These are phyloP conservation scores for Fusarium denticulatum DNA, from an alignment of 2,329 filamentous ascomycete species.

Conservation along the genomic window DNA sequence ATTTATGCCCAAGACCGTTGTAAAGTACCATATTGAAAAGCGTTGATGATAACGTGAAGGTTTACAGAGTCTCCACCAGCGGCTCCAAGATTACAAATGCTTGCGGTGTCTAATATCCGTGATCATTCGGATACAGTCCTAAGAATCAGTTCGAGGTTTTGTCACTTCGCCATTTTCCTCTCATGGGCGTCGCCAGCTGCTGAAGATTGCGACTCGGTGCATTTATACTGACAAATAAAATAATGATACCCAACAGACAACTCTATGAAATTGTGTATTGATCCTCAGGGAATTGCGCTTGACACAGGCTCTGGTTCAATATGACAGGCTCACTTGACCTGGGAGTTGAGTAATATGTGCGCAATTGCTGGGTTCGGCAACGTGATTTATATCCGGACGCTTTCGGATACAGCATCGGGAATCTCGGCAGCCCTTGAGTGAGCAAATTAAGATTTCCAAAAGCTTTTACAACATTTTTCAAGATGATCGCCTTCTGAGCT, in stretches of 20 bases:
- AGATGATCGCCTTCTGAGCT: not conserved
- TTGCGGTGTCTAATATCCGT: not conserved
- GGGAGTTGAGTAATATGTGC: not conserved
- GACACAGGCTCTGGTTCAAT: accelerated
- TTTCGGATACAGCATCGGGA: not conserved
- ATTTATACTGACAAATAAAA: not conserved
- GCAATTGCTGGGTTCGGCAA: no score
- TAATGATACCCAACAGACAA: accelerated
- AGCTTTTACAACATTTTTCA: accelerated
- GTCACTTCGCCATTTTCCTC: not conserved
- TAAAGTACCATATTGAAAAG: accelerated
- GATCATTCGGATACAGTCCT: not conserved
- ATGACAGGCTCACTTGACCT: accelerated
- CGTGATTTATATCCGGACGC: not conserved
- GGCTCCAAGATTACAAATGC: not conserved
- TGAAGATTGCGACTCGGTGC: accelerated
- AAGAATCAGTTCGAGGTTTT: accelerated
- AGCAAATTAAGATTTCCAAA: no score
- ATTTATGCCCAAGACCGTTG: not conserved
- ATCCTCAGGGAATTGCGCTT: accelerated
- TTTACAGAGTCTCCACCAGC: accelerated
- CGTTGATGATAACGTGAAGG: not conserved
- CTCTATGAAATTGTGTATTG: accelerated
- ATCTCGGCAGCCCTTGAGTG: accelerated
- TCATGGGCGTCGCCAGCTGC: accelerated